Evolutionary conservation across 2,329 filamentous ascomycete genomes (phyloP).

Genomic region (Ascochyta lentis): DNA sequence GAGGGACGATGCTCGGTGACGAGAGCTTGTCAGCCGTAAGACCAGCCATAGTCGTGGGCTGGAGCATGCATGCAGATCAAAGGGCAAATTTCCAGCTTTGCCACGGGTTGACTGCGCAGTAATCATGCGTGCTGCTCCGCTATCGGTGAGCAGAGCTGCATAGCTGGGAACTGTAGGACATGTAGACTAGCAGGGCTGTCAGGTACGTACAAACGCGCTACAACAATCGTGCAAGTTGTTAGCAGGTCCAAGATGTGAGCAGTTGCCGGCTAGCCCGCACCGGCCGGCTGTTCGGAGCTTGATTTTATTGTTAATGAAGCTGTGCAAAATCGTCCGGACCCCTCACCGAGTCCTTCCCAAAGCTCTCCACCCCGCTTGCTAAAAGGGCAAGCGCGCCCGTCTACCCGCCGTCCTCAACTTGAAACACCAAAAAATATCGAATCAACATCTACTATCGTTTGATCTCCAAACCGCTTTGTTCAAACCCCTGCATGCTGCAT

Average conservation of each 20-base stretch:
- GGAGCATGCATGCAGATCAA: background rate
- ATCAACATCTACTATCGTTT: conserved; percentile 11
- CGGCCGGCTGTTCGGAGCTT: background rate
- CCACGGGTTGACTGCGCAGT: background rate
- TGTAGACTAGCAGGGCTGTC: background rate
- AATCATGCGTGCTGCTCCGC: conserved; percentile 4
- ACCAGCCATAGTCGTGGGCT: conserved; percentile 3
- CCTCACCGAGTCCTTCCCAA: conserved; percentile 5
- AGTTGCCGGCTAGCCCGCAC: background rate
- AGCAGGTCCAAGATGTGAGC: background rate
- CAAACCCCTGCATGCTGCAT: conserved; percentile 14
- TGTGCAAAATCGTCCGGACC: conserved; percentile 3
- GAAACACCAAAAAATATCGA: conserved; percentile 17
- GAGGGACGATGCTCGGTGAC: background rate
- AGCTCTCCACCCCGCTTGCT: conserved; percentile 1
- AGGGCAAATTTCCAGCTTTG: background rate
- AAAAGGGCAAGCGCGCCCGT: background rate
- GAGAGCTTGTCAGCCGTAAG: background rate
- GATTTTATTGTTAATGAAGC: background rate
- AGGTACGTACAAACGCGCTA: no score
- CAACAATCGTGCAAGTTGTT: no score
- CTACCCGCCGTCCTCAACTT: conserved; percentile 8
- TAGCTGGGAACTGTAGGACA: background rate
- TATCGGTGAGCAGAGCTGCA: conserved; percentile 2
- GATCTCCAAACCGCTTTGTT: conserved; percentile 13